These are phyloP conservation scores for Dendrocalamus sinicus DNA, from an alignment of 176 grass and related monocot genomes.

Conservation along the genomic window DNA sequence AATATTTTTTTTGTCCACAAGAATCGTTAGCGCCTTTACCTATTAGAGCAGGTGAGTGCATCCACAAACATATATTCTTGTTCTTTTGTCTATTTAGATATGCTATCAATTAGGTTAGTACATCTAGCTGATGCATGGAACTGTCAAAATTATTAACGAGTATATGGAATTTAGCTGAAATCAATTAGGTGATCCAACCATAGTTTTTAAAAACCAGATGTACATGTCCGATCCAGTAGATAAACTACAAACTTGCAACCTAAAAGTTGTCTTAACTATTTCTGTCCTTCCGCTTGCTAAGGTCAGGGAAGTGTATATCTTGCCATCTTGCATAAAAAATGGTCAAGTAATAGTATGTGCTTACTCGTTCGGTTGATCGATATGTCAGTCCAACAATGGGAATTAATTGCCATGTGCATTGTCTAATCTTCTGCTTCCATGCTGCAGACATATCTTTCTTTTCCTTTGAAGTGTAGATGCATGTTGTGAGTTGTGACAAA, in stretches of 20 bases:
- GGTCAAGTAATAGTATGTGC: too few relatives aligned
- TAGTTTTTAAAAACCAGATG: too few relatives aligned
- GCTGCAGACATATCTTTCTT: too few relatives aligned
- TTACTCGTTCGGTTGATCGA: too few relatives aligned
- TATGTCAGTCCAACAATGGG: too few relatives aligned
- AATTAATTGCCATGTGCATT: too few relatives aligned
- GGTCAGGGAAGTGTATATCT: neutral
- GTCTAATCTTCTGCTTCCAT: too few relatives aligned
- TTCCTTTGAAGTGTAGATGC: too few relatives aligned
- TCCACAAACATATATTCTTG: neutral
- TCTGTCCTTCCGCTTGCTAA: constrained; percentile 30
- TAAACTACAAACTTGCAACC: neutral
- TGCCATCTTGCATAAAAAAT: neutral
- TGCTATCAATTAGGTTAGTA: constrained; percentile 56
- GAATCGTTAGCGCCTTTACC: constrained; percentile 48
- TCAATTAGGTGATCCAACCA: constrained; percentile 14
- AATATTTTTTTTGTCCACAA: too few relatives aligned
- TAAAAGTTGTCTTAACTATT: neutral
- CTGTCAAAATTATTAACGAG: neutral
- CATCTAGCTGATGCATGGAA: constrained; percentile 6
- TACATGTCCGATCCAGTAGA: too few relatives aligned
- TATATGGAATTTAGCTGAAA: neutral
- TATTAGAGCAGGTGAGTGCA: constrained; percentile 72
- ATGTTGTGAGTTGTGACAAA: too few relatives aligned
- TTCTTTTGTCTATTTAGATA: neutral